A percentile compares a stretch with the other conserved stretches of the same genome.
phyloP scores from a whole-genome alignment of 2,329 filamentous ascomycete genomes.

The Aotearoamyces nothofagi region DNA sequence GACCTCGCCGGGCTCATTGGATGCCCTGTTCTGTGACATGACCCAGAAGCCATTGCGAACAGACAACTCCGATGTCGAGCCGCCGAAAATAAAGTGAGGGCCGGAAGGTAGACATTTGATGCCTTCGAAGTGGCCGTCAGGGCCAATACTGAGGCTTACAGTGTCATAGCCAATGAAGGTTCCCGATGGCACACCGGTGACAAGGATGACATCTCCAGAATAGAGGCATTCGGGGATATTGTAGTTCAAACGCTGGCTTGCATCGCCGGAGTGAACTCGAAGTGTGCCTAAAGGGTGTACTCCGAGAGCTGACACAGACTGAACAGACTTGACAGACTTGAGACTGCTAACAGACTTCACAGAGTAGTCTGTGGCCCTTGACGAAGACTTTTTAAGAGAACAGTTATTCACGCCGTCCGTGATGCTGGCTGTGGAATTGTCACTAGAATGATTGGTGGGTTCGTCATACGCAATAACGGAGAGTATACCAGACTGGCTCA shows the following conservation, averaged over 20 bases:
- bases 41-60: conserved; percentile 44
- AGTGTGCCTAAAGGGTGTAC: conserved; percentile 26
- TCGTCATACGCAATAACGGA: too few species aligned
- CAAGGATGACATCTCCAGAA: conserved; percentile 32
- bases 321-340: conserved; percentile 18
- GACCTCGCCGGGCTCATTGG: conserved; percentile 17
- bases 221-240: conserved; percentile 16
- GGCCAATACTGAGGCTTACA: conserved; percentile 29
- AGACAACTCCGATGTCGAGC: conserved; percentile 30
- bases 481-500: conserved; percentile 1
- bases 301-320: conserved; percentile 19
- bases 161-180: conserved; percentile 17
- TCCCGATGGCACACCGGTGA: conserved; percentile 30
- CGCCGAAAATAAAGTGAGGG: conserved; percentile 43
- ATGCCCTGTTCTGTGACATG: conserved; percentile 12
- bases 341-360: conserved; percentile 5
- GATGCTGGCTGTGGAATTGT: conserved; percentile 4
- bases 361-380: conserved; percentile 4
- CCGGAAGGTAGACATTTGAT: conserved; percentile 39
- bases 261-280: conserved; percentile 19
- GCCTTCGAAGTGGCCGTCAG: conserved; percentile 33
- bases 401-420: conserved; percentile 6
- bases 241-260: conserved; percentile 8
- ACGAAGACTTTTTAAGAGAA: conserved; percentile 12
- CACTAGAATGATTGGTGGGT: background rate